phyloP scores from a whole-genome alignment of 352 stramenopile species.

The Blastocystis sp. region DNA sequence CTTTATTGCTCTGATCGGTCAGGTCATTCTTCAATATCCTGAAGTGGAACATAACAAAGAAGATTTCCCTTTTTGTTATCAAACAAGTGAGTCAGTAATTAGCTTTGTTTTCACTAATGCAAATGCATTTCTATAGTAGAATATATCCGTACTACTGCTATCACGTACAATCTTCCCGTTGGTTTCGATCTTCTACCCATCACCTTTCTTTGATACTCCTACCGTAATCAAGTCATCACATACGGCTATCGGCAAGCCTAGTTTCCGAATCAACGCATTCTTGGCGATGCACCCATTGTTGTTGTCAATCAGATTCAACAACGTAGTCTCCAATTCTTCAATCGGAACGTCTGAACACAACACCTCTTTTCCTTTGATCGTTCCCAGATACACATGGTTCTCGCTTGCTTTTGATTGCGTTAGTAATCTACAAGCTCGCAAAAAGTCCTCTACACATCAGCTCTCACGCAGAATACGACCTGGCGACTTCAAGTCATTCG shows the following conservation, averaged over 20 bases:
- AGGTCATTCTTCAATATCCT: background rate
- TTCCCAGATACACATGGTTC: background rate
- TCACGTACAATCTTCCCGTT: slow-evolving; percentile 32
- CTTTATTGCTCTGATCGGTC: background rate
- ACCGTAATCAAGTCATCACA: slow-evolving; percentile 7
- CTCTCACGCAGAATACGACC: background rate
- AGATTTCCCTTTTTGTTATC: background rate
- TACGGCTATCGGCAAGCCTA: background rate
- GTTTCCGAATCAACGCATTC: background rate
- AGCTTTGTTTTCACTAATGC: background rate
- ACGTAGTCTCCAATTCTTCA: background rate
- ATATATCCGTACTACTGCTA: background rate
- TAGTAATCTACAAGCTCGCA: background rate
- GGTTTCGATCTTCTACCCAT: slow-evolving; percentile 21
- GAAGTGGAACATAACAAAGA: background rate
- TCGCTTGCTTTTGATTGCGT: background rate
- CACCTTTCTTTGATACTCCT: background rate
- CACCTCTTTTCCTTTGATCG: slow-evolving; percentile 27
- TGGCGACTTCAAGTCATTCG: slow-evolving; percentile 30
- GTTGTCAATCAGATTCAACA: background rate
- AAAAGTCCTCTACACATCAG: background rate
- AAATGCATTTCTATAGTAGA: slow-evolving; percentile 31
- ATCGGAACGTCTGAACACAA: background rate
- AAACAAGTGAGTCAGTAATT: slow-evolving; percentile 1
- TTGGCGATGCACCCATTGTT: background rate